Conservation (phyloP, 2,329 filamentous ascomycete species). For the Cryphonectria radicalis region DNA sequence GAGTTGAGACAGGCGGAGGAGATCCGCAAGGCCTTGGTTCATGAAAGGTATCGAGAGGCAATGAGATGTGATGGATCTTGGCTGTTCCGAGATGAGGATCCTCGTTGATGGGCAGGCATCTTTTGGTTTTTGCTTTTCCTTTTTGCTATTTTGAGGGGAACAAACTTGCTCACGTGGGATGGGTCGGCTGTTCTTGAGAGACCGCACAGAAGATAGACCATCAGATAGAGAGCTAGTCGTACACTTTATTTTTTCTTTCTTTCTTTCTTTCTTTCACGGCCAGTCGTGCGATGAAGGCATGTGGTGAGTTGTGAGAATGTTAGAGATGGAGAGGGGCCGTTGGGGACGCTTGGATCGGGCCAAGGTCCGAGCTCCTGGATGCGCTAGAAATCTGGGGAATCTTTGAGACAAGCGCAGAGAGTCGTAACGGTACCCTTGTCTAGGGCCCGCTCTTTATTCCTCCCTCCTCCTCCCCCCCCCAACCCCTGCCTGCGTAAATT, state of each 20-base stretch:
- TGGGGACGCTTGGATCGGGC: conserved; percentile 7
- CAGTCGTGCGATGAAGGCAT: background rate
- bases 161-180: background rate
- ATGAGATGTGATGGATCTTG: conserved; percentile 76
- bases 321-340: background rate
- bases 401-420: conserved; percentile 10
- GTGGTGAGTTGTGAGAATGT: background rate
- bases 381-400: conserved; percentile 12
- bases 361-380: conserved; percentile 15
- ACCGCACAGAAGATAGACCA: background rate
- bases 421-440: background rate
- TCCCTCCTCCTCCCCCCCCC: background rate
- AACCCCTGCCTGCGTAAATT: conserved; percentile 23
- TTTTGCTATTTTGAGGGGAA: background rate
- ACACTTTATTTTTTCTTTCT: background rate
- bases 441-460: background rate
- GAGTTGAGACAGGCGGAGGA: conserved; percentile 69
- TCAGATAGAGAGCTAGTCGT: background rate
- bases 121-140: background rate
- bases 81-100: conserved; percentile 79
- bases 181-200: background rate
- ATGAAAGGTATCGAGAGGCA: conserved; percentile 79
- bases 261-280: background rate
- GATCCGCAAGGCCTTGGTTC: conserved; percentile 66
- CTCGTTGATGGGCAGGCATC: conserved; percentile 15